Conservation (phyloP, 257 asterid species). For the Nicotiana noctiflora region DNA sequence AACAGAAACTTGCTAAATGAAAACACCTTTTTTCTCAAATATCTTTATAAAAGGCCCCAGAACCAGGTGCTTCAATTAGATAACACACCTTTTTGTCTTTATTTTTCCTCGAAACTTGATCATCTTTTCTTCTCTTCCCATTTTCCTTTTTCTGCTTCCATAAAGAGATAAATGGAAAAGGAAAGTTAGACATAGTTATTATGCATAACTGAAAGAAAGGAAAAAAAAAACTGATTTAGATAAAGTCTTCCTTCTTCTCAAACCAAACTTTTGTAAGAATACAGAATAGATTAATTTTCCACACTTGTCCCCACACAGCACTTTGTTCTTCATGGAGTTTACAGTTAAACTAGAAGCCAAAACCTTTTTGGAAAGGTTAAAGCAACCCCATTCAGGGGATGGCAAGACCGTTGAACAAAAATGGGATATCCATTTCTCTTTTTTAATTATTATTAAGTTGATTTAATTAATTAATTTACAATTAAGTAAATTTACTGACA, state of each 20-base stretch:
- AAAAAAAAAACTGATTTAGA: background rate
- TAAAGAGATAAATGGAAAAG: background rate
- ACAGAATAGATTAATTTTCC: background rate
- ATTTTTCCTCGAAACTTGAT: slow-evolving; percentile 45
- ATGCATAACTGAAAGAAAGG: background rate
- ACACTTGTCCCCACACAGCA: background rate
- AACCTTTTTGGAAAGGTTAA: background rate
- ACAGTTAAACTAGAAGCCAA: background rate
- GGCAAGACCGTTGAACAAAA: background rate
- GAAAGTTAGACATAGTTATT: background rate
- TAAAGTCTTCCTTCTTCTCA: background rate
- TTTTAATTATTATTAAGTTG: background rate
- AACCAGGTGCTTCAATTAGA: slow-evolving; percentile 8
- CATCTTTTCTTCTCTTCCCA: slow-evolving; percentile 76
- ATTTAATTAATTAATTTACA: background rate
- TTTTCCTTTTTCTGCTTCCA: slow-evolving; percentile 76
- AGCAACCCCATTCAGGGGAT: background rate
- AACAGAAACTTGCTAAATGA: background rate
- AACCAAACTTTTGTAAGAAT: background rate
- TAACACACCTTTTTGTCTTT: slow-evolving; percentile 66
- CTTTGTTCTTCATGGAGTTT: background rate
- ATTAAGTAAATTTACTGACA: background rate
- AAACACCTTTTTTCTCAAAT: background rate
- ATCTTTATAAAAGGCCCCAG: background rate
- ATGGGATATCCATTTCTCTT: background rate